phyloP scores from a whole-genome alignment of 2,329 filamentous ascomycete genomes.

The Cordyceps javanica region DNA sequence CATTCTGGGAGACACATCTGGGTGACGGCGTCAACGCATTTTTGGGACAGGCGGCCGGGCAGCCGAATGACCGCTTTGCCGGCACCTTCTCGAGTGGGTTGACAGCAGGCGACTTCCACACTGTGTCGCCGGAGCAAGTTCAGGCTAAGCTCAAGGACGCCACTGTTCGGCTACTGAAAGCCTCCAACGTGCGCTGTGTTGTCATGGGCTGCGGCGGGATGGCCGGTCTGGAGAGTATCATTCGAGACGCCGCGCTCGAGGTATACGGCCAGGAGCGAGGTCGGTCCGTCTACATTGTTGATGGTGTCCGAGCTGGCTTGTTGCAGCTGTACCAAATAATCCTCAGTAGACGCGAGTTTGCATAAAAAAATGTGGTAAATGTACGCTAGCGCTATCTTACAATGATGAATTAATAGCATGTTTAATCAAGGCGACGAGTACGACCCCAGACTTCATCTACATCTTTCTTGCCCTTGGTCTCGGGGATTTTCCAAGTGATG shows the following conservation, averaged over 20 bases:
- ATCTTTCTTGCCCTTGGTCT: slow-evolving; percentile 79
- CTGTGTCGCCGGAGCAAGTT: slow-evolving; percentile 59
- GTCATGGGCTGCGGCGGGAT: slow-evolving; percentile 89
- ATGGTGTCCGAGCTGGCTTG: slow-evolving; percentile 70
- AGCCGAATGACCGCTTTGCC: slow-evolving; percentile 51
- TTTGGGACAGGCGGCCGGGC: slow-evolving; percentile 44
- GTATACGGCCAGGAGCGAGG: slow-evolving; percentile 55
- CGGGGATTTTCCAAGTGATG: slow-evolving; percentile 69
- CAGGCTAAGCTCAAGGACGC: slow-evolving; percentile 61
- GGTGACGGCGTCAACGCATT: slow-evolving; percentile 57
- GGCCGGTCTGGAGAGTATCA: slow-evolving; percentile 74
- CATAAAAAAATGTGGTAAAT: slow-evolving; percentile 6
- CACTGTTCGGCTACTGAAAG: slow-evolving; percentile 56
- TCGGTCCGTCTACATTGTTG: slow-evolving; percentile 60
- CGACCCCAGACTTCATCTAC: slow-evolving; percentile 90
- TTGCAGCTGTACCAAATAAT: slow-evolving; percentile 53
- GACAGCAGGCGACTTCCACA: slow-evolving; percentile 73
- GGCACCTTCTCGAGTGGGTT: slow-evolving; percentile 80
- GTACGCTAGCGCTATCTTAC: not conserved
- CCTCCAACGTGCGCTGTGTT: slow-evolving; percentile 56
- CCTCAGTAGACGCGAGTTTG: slow-evolving; percentile 35
- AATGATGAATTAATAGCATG: not conserved
- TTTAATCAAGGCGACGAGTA: slow-evolving; percentile 45
- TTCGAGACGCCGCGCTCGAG: slow-evolving; percentile 62
- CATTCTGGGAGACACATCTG: slow-evolving; percentile 74